Percentiles rank a stretch among this genome's conserved stretches.
Conservation (phyloP, 331 rosid species). For the Quercus lobata region DNA sequence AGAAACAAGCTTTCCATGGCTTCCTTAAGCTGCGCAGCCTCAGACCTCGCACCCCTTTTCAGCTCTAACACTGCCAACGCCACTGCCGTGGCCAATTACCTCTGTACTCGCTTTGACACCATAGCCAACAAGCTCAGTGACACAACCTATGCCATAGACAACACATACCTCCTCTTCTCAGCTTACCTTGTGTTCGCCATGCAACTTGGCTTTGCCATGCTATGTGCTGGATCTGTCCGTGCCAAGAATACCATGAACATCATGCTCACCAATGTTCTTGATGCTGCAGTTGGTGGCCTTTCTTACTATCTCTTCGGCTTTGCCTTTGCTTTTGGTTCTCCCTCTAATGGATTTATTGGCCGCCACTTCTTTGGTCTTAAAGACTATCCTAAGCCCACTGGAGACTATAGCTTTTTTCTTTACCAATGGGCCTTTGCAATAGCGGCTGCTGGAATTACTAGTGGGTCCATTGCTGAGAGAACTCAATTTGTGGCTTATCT, state of each 20-base stretch:
- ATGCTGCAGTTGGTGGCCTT: constrained; percentile 67
- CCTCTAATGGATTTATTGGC: constrained; percentile 80
- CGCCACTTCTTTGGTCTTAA: constrained; percentile 68
- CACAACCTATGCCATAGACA: background rate
- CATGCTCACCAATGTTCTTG: constrained; percentile 26
- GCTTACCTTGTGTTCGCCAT: constrained; percentile 86
- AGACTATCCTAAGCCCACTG: constrained; percentile 21
- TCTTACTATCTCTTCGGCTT: constrained; percentile 79
- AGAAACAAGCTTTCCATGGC: background rate
- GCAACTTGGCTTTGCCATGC: constrained; percentile 98
- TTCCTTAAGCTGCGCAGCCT: background rate
- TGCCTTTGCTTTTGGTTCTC: constrained; percentile 75
- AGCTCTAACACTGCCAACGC: background rate
- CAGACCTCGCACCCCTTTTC: background rate
- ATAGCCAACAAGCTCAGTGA: background rate
- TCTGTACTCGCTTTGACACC: background rate
- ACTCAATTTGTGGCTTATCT: constrained; percentile 74
- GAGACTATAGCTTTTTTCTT: constrained; percentile 64
- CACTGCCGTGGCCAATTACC: background rate
- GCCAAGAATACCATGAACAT: constrained; percentile 94
- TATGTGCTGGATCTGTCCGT: constrained; percentile 91
- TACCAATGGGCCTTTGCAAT: constrained; percentile 89
- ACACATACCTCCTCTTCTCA: constrained; percentile 54
- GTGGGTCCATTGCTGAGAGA: constrained; percentile 78
- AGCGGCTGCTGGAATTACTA: constrained; percentile 66